Evolutionary conservation across 2,329 filamentous ascomycete species (phyloP).

Genomic region (Colletotrichum sp.): DNA sequence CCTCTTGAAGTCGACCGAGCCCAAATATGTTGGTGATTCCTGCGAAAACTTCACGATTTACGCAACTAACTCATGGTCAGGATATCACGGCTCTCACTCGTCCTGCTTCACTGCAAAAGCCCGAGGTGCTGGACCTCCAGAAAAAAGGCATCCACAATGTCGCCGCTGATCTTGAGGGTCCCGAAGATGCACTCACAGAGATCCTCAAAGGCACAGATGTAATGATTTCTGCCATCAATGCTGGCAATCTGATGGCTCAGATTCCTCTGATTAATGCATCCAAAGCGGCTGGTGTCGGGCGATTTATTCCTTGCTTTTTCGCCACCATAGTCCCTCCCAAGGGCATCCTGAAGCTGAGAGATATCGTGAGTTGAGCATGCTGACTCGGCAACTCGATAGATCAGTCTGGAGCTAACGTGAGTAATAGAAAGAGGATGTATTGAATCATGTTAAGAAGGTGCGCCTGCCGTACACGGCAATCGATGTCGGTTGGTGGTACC

Average conservation of each 20-base stretch:
- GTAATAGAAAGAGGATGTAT: background rate
- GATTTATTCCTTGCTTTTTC: slow-evolving; percentile 57
- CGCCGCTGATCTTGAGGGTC: background rate
- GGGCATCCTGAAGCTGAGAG: background rate
- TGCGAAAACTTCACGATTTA: background rate
- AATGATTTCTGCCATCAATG: background rate
- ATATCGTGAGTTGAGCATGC: background rate
- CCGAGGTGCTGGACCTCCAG: background rate
- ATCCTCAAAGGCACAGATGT: background rate
- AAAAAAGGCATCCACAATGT: background rate
- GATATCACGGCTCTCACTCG: background rate
- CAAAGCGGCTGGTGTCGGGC: slow-evolving; percentile 50
- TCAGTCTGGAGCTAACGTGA: background rate
- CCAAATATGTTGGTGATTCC: background rate
- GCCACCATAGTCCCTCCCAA: slow-evolving; percentile 42
- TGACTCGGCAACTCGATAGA: accelerated
- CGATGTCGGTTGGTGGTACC: background rate
- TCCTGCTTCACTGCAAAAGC: background rate
- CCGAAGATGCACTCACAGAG: background rate
- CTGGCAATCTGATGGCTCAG: slow-evolving; percentile 39
- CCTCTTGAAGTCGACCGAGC: background rate
- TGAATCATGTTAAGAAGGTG: background rate
- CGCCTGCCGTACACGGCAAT: background rate
- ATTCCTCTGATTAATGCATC: slow-evolving; percentile 50
- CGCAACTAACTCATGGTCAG: background rate